Conservation (phyloP, 2,329 filamentous ascomycete species). For the Esteya vermicola region DNA sequence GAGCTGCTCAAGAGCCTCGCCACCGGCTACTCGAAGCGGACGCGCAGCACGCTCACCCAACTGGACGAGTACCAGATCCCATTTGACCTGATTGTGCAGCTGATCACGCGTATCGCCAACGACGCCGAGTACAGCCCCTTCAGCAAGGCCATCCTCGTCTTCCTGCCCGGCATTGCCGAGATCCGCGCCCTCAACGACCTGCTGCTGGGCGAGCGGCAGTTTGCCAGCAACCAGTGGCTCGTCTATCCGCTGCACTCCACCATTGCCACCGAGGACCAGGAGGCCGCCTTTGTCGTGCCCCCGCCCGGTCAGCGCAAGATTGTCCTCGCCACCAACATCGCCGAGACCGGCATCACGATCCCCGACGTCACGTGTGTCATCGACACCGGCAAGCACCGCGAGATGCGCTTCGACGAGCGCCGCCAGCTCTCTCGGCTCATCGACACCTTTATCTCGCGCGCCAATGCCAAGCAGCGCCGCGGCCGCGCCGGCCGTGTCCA, state of each 20-base stretch:
- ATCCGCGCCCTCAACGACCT: constrained; percentile 81
- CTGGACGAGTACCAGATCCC: constrained; percentile 89
- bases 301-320: constrained; percentile 77
- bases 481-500: constrained; percentile 93
- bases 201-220: constrained; percentile 61
- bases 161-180: constrained; percentile 85
- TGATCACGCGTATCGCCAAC: constrained; percentile 63
- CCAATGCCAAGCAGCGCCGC: constrained; percentile 88
- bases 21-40: constrained; percentile 62
- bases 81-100: constrained; percentile 67
- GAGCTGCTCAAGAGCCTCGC: constrained; percentile 51
- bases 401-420: constrained; percentile 93
- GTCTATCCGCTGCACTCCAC: constrained; percentile 86
- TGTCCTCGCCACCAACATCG: constrained; percentile 93
- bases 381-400: constrained; percentile 91
- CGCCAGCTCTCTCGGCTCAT: constrained; percentile 81
- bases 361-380: constrained; percentile 95
- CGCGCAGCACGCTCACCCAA: constrained; percentile 57
- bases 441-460: constrained; percentile 88
- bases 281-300: constrained; percentile 78
- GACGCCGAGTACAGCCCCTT: constrained; percentile 52
- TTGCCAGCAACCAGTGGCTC: constrained; percentile 65
- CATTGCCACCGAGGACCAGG: constrained; percentile 92
- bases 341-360: constrained; percentile 96
- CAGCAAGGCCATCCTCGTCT: constrained; percentile 87